Conservation (phyloP, 1,284 basidiomycete species). For the Trichosporon sp. region DNA sequence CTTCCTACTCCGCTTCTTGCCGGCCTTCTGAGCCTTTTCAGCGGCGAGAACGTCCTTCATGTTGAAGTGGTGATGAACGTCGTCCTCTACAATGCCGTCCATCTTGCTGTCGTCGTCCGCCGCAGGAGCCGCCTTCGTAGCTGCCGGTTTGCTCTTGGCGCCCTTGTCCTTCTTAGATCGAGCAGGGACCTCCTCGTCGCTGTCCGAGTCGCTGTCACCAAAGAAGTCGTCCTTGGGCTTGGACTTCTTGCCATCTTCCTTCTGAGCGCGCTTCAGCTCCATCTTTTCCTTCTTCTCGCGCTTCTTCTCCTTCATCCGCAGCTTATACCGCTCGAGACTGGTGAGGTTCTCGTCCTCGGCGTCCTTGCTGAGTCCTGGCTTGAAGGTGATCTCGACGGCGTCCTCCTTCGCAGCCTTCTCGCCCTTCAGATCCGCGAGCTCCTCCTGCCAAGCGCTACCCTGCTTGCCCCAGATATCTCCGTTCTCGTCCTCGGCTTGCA, state of each 20-base stretch:
- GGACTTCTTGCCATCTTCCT: constrained; percentile 29
- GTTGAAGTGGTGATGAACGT: constrained; percentile 61
- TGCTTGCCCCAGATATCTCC: constrained; percentile 64
- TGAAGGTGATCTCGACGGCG: constrained; percentile 91
- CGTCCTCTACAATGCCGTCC: constrained; percentile 11
- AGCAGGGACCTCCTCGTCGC: constrained; percentile 3
- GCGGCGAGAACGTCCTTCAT: constrained; percentile 83
- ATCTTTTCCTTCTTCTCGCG: constrained; percentile 57
- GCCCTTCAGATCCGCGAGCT: constrained; percentile 29
- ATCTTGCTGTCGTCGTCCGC: constrained; percentile 43
- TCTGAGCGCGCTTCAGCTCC: constrained; percentile 48
- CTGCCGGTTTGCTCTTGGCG: constrained; percentile 8
- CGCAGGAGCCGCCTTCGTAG: neutral
- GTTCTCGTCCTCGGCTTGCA: constrained; percentile 57
- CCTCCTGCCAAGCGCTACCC: constrained; percentile 27
- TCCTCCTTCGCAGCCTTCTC: constrained; percentile 46
- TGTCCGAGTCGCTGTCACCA: constrained; percentile 51
- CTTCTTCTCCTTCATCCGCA: constrained; percentile 80
- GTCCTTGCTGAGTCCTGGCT: constrained; percentile 62
- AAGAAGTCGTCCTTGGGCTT: constrained; percentile 64
- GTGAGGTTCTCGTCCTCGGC: constrained; percentile 62
- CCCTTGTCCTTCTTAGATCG: constrained; percentile 4
- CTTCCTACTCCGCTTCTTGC: constrained; percentile 53
- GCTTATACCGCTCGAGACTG: constrained; percentile 70
- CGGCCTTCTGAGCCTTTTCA: constrained; percentile 61